Evolutionary conservation across 139 green algal species (phyloP).

Genomic region (Coelastrella sp.): DNA sequence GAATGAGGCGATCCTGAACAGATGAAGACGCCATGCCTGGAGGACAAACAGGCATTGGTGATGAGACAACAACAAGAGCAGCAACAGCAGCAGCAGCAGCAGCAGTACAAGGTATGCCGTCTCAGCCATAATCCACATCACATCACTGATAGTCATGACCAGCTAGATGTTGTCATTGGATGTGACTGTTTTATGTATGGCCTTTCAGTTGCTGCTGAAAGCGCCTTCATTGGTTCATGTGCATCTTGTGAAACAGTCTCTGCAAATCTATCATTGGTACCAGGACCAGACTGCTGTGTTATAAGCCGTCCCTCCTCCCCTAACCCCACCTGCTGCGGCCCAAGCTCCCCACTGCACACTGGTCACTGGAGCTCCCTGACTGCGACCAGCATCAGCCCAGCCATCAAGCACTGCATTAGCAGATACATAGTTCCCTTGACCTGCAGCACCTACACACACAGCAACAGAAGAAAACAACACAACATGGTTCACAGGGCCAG

Average conservation of each 20-base stretch:
- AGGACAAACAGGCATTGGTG: background rate
- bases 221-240: too few relatives aligned
- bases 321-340: slow-evolving; percentile 36
- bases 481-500: slow-evolving; percentile 39
- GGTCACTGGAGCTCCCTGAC: background rate
- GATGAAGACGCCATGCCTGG: slow-evolving; percentile 67
- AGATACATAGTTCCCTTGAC: slow-evolving; percentile 86
- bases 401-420: slow-evolving; percentile 83
- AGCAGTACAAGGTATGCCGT: too few relatives aligned
- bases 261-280: background rate
- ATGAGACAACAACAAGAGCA: background rate
- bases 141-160: too few relatives aligned
- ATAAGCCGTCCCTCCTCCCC: too few relatives aligned
- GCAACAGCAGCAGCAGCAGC: too few relatives aligned
- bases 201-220: too few relatives aligned
- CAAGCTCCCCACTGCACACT: slow-evolving; percentile 73
- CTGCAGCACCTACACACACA: slow-evolving; percentile 80
- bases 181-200: too few relatives aligned
- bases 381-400: slow-evolving; percentile 8
- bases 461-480: slow-evolving; percentile 90
- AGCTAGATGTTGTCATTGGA: too few relatives aligned
- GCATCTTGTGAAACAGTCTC: too few relatives aligned
- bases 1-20: slow-evolving; percentile 62
- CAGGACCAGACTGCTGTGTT: too few relatives aligned
- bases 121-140: too few relatives aligned